phyloP scores from a whole-genome alignment of 2,329 filamentous ascomycete genomes.

The Alternaria sp. region DNA sequence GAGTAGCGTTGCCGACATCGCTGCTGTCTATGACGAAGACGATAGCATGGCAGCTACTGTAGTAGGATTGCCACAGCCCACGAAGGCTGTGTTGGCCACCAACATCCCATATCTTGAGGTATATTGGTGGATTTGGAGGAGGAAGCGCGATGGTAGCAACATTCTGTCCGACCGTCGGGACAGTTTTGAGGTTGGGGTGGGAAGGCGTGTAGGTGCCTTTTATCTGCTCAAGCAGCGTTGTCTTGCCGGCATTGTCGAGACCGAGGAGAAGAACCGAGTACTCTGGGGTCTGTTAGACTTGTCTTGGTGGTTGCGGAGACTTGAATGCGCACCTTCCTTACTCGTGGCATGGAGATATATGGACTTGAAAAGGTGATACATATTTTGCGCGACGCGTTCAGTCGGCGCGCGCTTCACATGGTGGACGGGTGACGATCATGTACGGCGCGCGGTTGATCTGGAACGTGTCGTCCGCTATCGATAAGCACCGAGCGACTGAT shows the following conservation, averaged over 20 bases:
- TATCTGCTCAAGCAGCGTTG: constrained; percentile 95
- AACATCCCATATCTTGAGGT: constrained; percentile 98
- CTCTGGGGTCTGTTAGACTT: constrained; percentile 63
- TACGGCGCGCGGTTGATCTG: constrained; percentile 16
- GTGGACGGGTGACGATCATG: constrained; percentile 7
- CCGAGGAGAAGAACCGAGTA: constrained; percentile 97
- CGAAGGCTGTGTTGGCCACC: constrained; percentile 91
- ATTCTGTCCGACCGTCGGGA: constrained; percentile 97
- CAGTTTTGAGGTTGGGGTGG: constrained; percentile 79
- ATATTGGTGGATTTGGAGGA: constrained; percentile 76
- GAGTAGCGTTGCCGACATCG: constrained; percentile 85
- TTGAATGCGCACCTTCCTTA: constrained; percentile 77
- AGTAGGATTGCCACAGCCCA: constrained; percentile 95
- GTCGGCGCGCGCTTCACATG: constrained; percentile 31
- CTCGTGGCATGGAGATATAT: constrained; percentile 95
- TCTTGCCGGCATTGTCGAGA: constrained; percentile 98
- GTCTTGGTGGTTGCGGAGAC: background rate
- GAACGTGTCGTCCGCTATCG: constrained; percentile 16
- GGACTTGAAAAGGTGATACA: constrained; percentile 97
- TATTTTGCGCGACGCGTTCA: constrained; percentile 51
- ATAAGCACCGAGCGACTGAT: constrained; percentile 7
- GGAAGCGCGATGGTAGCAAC: constrained; percentile 85
- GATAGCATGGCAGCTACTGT: constrained; percentile 91
- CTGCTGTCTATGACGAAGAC: constrained; percentile 97
- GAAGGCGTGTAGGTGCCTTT: constrained; percentile 82